Evolutionary conservation across 139 green algal genomes (phyloP).

Genomic region (Chlorella sp.): DNA sequence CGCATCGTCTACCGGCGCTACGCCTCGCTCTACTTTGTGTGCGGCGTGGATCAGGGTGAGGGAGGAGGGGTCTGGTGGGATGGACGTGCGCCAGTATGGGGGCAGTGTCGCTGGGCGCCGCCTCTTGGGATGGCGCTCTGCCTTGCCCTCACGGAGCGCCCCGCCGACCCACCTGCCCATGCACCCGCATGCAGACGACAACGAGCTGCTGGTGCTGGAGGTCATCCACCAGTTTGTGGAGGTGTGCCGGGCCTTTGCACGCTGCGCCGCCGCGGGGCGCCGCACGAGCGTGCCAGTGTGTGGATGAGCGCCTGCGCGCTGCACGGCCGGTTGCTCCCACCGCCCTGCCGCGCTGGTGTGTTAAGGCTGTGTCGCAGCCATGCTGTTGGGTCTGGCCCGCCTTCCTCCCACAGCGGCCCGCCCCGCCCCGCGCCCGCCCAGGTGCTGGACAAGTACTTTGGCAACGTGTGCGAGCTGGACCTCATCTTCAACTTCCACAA

Average conservation of each 20-base stretch:
- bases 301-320: too few species aligned
- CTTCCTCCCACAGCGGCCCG: too few species aligned
- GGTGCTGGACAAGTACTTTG: slow-evolving; percentile 95
- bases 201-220: slow-evolving; percentile 90
- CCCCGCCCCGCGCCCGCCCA: too few species aligned
- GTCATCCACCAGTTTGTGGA: slow-evolving; percentile 98
- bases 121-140: not conserved
- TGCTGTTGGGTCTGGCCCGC: too few species aligned
- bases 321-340: too few species aligned
- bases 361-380: too few species aligned
- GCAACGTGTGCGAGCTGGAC: slow-evolving; percentile 99
- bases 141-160: too few species aligned
- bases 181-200: slow-evolving; percentile 60
- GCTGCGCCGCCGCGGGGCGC: too few species aligned
- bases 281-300: too few species aligned
- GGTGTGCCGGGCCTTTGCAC: too few species aligned
- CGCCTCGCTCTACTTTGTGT: slow-evolving; percentile 96
- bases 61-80: slow-evolving; percentile 12
- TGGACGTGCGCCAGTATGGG: not conserved
- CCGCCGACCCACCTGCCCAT: too few species aligned
- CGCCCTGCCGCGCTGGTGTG: too few species aligned
- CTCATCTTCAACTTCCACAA: slow-evolving; percentile 95
- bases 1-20: slow-evolving; percentile 92
- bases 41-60: slow-evolving; percentile 69
- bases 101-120: not conserved